A percentile compares a stretch with the other conserved stretches of the same genome.
phyloP scores from a whole-genome alignment of 768 basidiomycete genomes.

The Lactarius pseudohatsudake region DNA sequence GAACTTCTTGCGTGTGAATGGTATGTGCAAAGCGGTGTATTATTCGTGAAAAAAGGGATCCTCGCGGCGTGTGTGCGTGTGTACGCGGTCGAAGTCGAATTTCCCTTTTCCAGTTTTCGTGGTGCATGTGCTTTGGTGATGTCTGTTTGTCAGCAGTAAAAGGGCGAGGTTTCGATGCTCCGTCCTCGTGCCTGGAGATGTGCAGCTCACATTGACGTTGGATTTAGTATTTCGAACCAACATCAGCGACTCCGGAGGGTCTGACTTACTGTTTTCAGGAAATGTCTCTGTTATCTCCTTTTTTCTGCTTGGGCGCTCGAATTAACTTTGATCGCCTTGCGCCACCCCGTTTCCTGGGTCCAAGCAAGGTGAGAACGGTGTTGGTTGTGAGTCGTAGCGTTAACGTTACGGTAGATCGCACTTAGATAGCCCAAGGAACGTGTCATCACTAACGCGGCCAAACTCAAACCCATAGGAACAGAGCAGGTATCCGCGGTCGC shows the following conservation, averaged over 20 bases:
- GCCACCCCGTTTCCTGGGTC: background rate
- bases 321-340: background rate
- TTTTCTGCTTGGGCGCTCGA: background rate
- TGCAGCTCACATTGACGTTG: background rate
- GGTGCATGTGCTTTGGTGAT: background rate
- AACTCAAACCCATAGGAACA: background rate
- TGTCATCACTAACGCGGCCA: background rate
- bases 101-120: background rate
- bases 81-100: background rate
- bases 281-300: background rate
- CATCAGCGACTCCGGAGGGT: background rate
- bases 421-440: background rate
- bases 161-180: background rate
- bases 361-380: background rate
- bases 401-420: background rate
- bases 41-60: background rate
- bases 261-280: too few relatives aligned
- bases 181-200: background rate
- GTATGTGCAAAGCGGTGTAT: background rate
- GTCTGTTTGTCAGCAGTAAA: background rate
- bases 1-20: too few relatives aligned
- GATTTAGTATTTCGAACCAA: background rate
- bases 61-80: background rate
- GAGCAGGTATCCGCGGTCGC: slow-evolving; percentile 1
- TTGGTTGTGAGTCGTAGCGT: background rate